Conservation (phyloP, 495 filamentous ascomycete genomes). For the Trichocladium uniseriatum region DNA sequence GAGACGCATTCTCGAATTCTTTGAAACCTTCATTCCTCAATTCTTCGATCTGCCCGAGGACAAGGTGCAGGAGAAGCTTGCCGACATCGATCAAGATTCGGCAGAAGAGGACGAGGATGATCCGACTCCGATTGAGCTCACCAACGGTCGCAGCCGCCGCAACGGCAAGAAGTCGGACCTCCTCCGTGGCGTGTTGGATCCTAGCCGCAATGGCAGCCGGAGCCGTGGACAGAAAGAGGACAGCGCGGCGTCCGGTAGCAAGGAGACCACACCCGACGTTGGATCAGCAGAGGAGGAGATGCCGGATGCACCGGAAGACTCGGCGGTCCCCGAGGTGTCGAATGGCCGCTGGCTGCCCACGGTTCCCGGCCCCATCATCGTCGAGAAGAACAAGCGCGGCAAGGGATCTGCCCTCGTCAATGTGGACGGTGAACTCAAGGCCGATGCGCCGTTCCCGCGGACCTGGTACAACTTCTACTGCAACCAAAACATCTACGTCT, state of each 20-base stretch:
- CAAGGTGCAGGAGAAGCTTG: conserved; percentile 65
- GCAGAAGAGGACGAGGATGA: conserved; percentile 66
- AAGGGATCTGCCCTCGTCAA: conserved; percentile 32
- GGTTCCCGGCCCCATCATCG: conserved; percentile 39
- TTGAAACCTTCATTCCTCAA: conserved; percentile 75
- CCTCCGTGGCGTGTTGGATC: conserved; percentile 78
- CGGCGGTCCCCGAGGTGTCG: conserved; percentile 38
- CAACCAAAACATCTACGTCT: conserved; percentile 82
- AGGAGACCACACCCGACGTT: conserved; percentile 77
- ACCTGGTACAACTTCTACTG: conserved; percentile 76
- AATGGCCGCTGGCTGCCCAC: conserved; percentile 48
- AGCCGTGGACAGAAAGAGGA: conserved; percentile 60
- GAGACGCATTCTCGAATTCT: conserved; percentile 66
- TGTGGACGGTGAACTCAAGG: conserved; percentile 54
- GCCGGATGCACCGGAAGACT: conserved; percentile 42
- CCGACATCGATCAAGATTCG: conserved; percentile 55
- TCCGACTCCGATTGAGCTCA: conserved; percentile 38
- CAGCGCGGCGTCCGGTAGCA: conserved; percentile 62
- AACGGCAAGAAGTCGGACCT: conserved; percentile 71
- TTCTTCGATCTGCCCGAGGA: conserved; percentile 82
- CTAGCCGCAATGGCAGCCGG: conserved; percentile 54
- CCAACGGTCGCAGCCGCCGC: conserved; percentile 53
- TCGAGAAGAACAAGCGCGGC: conserved; percentile 30
- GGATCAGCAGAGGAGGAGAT: conserved; percentile 62
- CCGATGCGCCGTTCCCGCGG: conserved; percentile 73